Conservation (phyloP, 2,329 filamentous ascomycete genomes). For the Trichoderma sp. region DNA sequence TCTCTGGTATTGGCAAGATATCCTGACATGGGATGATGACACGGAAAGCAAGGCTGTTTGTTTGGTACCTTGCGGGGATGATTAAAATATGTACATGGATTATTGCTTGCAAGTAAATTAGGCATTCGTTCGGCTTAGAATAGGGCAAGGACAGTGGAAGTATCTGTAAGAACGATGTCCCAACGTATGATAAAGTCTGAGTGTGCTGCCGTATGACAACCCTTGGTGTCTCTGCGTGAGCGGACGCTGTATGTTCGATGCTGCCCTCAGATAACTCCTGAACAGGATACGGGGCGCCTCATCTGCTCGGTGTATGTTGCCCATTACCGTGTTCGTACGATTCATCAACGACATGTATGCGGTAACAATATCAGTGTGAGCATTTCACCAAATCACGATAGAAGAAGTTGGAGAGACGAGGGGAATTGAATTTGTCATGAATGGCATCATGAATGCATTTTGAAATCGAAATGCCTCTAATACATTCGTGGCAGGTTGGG, state of each 20-base stretch:
- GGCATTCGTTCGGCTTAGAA: slow-evolving; percentile 23
- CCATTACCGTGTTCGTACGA: too few species aligned
- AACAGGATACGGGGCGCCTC: neutral
- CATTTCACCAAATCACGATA: neutral
- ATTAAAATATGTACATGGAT: slow-evolving; percentile 26
- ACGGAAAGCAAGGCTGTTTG: slow-evolving; percentile 17
- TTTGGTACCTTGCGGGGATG: slow-evolving; percentile 15
- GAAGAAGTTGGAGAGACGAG: neutral
- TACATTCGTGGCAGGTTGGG: slow-evolving; percentile 42
- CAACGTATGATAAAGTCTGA: neutral
- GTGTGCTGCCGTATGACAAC: neutral
- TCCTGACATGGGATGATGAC: slow-evolving; percentile 19
- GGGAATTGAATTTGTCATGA: slow-evolving; percentile 12
- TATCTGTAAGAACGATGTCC: neutral
- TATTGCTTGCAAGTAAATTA: slow-evolving; percentile 26
- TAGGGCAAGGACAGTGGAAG: slow-evolving; percentile 24
- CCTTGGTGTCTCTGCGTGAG: too few species aligned
- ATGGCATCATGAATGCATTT: slow-evolving; percentile 37
- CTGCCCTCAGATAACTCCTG: neutral
- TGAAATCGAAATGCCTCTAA: slow-evolving; percentile 43
- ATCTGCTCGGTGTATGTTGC: too few species aligned
- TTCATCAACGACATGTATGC: too few species aligned
- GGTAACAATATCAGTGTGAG: neutral
- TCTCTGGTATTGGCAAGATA: slow-evolving; percentile 29
- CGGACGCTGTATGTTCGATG: too few species aligned